Percentiles rank a stretch among this genome's conserved stretches.
Evolutionary conservation across 1,139 yeast species (phyloP).

Genomic region (Kurtzmaniella quercitrusa): DNA sequence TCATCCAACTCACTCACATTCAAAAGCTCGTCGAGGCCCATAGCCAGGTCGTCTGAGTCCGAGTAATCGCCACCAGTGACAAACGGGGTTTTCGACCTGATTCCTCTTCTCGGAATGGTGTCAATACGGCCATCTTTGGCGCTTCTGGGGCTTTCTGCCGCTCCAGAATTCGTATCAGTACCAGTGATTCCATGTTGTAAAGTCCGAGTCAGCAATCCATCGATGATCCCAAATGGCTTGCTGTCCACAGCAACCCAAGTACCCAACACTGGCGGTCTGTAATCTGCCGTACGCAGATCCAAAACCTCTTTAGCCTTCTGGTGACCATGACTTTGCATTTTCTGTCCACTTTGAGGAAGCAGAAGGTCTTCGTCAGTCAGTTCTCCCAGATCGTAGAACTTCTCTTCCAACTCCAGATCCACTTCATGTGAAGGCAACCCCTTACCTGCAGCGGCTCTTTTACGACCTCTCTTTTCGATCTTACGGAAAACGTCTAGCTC

Average conservation of each 20-base stretch:
- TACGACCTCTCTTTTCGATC: slow-evolving; percentile 9
- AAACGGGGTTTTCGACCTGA: neutral
- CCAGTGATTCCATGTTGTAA: slow-evolving; percentile 19
- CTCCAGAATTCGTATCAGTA: neutral
- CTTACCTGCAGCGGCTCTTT: slow-evolving; percentile 7
- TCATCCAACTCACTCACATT: slow-evolving; percentile 88
- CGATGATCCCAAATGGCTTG: slow-evolving; percentile 90
- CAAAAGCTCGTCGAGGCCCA: slow-evolving; percentile 79
- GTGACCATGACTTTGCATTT: slow-evolving; percentile 54
- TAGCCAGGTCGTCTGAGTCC: slow-evolving; percentile 51
- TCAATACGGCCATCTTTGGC: neutral
- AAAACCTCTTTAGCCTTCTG: slow-evolving; percentile 85
- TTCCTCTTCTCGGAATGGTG: neutral
- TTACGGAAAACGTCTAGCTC: slow-evolving; percentile 11
- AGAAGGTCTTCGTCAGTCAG: slow-evolving; percentile 88
- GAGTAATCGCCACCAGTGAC: slow-evolving; percentile 2
- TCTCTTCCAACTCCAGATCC: slow-evolving; percentile 13
- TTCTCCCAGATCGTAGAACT: slow-evolving; percentile 57
- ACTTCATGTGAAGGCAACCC: neutral
- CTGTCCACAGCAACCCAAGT: slow-evolving; percentile 81
- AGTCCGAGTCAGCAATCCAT: slow-evolving; percentile 85
- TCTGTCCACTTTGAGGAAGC: slow-evolving; percentile 62
- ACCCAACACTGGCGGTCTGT: slow-evolving; percentile 88
- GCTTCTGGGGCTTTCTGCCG: neutral
- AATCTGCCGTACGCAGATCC: slow-evolving; percentile 76